Percentiles rank a stretch among this genome's conserved stretches.
These are phyloP conservation scores for Heterobasidion parviporum DNA, from an alignment of 1,284 basidiomycete species.

Conservation along the genomic window DNA sequence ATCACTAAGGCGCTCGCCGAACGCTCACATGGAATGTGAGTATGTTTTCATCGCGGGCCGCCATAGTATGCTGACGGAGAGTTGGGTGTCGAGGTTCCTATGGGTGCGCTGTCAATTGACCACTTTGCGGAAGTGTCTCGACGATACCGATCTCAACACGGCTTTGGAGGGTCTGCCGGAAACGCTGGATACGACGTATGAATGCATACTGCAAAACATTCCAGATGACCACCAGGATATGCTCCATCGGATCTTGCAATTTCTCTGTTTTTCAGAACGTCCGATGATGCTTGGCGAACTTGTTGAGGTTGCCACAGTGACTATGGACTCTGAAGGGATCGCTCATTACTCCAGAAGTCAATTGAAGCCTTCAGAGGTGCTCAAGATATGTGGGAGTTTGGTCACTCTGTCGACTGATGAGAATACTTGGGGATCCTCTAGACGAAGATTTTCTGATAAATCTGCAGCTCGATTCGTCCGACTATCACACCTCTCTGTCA, in stretches of 20 bases:
- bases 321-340: background rate
- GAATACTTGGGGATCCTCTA: too few relatives aligned
- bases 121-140: background rate
- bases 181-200: slow-evolving; percentile 3
- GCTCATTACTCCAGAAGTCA: too few relatives aligned
- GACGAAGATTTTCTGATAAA: background rate
- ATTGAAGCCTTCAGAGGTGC: too few relatives aligned
- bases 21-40: background rate
- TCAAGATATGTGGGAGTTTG: too few relatives aligned
- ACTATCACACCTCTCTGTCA: background rate
- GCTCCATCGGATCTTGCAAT: slow-evolving; percentile 3
- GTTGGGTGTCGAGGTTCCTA: background rate
- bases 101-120: slow-evolving; percentile 1
- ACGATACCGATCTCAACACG: background rate
- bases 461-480: background rate
- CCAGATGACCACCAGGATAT: background rate
- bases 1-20: background rate
- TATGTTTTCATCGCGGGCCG: background rate
- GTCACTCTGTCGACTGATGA: too few relatives aligned
- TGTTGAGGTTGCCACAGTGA: background rate
- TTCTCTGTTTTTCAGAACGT: background rate
- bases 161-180: background rate
- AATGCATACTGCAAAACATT: slow-evolving; percentile 1
- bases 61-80: too few relatives aligned
- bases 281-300: background rate